A percentile compares a stretch with the other conserved stretches of the same genome.
phyloP scores from a whole-genome alignment of 371 early-diverging fungal genomes.

The Mortierella sp. region DNA sequence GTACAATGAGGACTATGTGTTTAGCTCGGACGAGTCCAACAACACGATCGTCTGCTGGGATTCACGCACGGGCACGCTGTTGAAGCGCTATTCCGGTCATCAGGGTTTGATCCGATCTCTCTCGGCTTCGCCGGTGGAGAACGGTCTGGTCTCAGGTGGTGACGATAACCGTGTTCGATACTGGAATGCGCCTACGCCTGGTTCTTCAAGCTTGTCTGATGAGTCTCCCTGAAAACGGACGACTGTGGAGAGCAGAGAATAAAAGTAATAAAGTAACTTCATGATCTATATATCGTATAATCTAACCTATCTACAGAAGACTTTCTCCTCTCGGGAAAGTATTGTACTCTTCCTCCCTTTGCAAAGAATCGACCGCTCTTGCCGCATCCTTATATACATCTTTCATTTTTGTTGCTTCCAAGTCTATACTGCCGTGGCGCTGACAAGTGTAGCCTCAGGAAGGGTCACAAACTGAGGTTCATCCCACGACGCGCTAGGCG shows the following conservation, averaged over 20 bases:
- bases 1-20: conserved; percentile 82
- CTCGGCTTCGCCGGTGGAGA: conserved; percentile 72
- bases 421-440: background rate
- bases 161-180: conserved; percentile 46
- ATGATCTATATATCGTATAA: background rate
- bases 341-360: too few relatives aligned
- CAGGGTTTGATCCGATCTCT: conserved; percentile 70
- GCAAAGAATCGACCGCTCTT: too few relatives aligned
- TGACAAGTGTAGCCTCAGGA: background rate
- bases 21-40: conserved; percentile 79
- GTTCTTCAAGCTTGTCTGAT: background rate
- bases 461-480: background rate
- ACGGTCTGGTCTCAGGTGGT: conserved; percentile 59
- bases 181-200: conserved; percentile 29
- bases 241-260: background rate
- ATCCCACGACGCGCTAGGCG: background rate
- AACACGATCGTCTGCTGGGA: conserved; percentile 76
- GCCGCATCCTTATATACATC: too few relatives aligned
- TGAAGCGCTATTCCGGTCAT: conserved; percentile 60
- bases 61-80: conserved; percentile 66
- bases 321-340: too few relatives aligned
- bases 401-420: too few relatives aligned
- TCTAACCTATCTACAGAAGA: too few relatives aligned
- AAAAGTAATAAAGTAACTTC: too few relatives aligned
- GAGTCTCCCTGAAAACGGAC: background rate